These are phyloP conservation scores for Suillus cothurnatus DNA, from an alignment of 768 basidiomycete genomes.

Conservation along the genomic window DNA sequence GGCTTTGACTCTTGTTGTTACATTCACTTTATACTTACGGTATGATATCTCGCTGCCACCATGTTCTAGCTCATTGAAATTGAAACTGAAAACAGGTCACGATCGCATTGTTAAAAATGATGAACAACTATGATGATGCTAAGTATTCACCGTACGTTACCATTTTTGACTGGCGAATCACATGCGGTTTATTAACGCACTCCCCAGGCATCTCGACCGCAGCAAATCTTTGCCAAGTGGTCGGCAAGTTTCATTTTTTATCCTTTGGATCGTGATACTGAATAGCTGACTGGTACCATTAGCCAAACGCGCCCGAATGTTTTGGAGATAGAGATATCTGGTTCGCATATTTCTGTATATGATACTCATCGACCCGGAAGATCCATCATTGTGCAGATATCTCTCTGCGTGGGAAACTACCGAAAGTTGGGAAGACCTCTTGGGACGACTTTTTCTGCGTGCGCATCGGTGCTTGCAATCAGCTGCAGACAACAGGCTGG, in stretches of 20 bases:
- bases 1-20: background rate
- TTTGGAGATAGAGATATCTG: background rate
- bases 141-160: background rate
- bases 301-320: background rate
- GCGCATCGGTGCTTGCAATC: background rate
- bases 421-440: background rate
- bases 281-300: background rate
- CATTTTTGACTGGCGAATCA: background rate
- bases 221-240: background rate
- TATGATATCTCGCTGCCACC: background rate
- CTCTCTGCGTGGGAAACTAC: background rate
- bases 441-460: conserved; percentile 3
- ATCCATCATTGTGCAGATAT: background rate
- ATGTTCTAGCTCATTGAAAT: background rate
- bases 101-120: background rate
- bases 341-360: background rate
- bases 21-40: background rate
- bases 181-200: background rate
- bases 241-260: background rate
- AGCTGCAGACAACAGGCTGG: background rate
- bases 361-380: background rate
- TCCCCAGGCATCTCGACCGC: background rate
- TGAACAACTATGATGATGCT: background rate
- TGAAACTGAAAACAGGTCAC: background rate
- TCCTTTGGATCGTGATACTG: background rate